Percentiles rank a stretch among this genome's conserved stretches.
Conservation (phyloP, 2,329 filamentous ascomycete genomes). For the Boeremia lycopersici region DNA sequence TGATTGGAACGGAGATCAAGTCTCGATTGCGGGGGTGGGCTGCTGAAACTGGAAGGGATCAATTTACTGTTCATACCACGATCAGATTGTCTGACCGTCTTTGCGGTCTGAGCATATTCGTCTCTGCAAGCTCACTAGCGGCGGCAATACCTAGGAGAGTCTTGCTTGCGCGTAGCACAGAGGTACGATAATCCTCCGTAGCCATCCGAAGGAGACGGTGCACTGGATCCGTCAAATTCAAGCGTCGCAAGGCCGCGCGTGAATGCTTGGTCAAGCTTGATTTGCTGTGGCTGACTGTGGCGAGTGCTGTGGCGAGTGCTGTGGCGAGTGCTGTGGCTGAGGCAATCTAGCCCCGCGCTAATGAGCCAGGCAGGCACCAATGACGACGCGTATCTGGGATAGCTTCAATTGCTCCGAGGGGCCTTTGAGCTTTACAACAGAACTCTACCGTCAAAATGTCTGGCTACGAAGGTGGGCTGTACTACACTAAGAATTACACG, state of each 20-base stretch:
- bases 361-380: slow-evolving; percentile 11
- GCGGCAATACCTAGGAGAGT: not conserved
- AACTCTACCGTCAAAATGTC: slow-evolving; percentile 46
- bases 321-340: slow-evolving; percentile 2
- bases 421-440: slow-evolving; percentile 1
- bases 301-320: not conserved
- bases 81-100: not conserved
- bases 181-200: too few relatives aligned
- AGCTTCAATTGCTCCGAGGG: slow-evolving; percentile 4
- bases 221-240: too few relatives aligned
- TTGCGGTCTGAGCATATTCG: not conserved
- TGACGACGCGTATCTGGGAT: slow-evolving; percentile 14
- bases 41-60: not conserved
- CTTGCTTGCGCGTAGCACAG: not conserved
- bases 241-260: too few relatives aligned
- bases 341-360: slow-evolving; percentile 2
- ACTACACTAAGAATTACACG: slow-evolving; percentile 13
- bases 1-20: not conserved
- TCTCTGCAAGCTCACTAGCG: not conserved
- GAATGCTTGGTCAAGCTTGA: too few relatives aligned
- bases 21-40: not conserved
- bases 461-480: slow-evolving; percentile 52
- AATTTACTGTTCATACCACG: not conserved
- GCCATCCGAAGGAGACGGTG: too few relatives aligned
- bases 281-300: too few relatives aligned